A percentile compares a stretch with the other conserved stretches of the same genome.
phyloP scores from a whole-genome alignment of 2,329 filamentous ascomycete species.

The Coniochaeta pulveracea region DNA sequence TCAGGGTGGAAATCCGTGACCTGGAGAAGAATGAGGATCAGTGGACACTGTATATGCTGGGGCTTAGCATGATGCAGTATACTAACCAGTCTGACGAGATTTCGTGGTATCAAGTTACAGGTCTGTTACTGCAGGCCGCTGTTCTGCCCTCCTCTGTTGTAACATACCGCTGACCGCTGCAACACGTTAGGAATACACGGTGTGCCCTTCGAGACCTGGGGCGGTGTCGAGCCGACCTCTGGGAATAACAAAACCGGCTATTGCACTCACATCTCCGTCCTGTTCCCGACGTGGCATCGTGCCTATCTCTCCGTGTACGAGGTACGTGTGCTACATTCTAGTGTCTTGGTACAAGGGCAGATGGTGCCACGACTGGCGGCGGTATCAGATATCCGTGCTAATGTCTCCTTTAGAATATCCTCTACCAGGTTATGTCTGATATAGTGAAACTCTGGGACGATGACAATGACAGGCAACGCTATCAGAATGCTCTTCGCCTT shows the following conservation, averaged over 20 bases:
- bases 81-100: constrained; percentile 49
- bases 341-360: not conserved
- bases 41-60: constrained; percentile 70
- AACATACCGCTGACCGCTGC: constrained; percentile 1
- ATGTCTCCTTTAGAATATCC: constrained; percentile 30
- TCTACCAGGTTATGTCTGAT: constrained; percentile 20
- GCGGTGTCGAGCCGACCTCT: constrained; percentile 33
- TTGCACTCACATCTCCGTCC: constrained; percentile 62
- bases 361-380: not conserved
- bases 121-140: constrained; percentile 25
- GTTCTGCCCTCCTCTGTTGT: constrained; percentile 19
- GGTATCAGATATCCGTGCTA: constrained; percentile 3
- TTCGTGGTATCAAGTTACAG: constrained; percentile 71
- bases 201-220: constrained; percentile 50
- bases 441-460: constrained; percentile 39
- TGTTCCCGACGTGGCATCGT: constrained; percentile 78
- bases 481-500: constrained; percentile 35
- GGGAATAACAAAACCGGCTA: constrained; percentile 54
- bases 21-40: constrained; percentile 51
- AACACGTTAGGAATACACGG: constrained; percentile 60
- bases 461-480: constrained; percentile 30
- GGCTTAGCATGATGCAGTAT: constrained; percentile 60
- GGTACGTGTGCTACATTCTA: too few relatives aligned
- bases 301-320: constrained; percentile 59
- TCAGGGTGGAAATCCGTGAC: constrained; percentile 56